phyloP scores from a whole-genome alignment of 2,329 filamentous ascomycete species.

The Fusarium sambucinum region DNA sequence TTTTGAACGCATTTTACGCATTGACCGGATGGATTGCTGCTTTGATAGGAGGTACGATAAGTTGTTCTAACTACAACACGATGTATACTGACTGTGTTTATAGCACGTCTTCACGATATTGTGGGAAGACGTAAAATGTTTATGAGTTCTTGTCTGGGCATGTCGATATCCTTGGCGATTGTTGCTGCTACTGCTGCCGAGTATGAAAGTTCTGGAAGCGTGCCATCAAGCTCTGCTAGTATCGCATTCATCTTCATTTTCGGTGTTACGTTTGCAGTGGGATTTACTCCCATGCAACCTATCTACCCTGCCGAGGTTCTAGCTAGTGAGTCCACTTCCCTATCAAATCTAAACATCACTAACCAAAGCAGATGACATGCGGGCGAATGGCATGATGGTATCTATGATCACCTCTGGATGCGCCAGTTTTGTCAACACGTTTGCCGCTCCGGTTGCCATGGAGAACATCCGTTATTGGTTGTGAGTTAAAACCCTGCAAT shows the following conservation, averaged over 20 bases:
- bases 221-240: conserved; percentile 5
- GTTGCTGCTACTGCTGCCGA: conserved; percentile 11
- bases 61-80: rapidly evolving
- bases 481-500: background rate
- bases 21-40: conserved; percentile 19
- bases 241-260: conserved; percentile 25
- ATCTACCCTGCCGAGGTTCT: conserved; percentile 19
- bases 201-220: conserved; percentile 8
- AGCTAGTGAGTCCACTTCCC: background rate
- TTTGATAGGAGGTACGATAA: conserved; percentile 5
- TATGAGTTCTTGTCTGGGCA: conserved; percentile 14
- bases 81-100: rapidly evolving
- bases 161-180: conserved; percentile 7
- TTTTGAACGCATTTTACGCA: conserved; percentile 15
- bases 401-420: conserved; percentile 23
- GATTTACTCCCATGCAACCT: conserved; percentile 20
- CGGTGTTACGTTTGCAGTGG: conserved; percentile 7
- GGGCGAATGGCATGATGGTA: conserved; percentile 40
- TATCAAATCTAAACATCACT: background rate
- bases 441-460: conserved; percentile 39
- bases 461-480: conserved; percentile 32
- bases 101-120: conserved; percentile 16
- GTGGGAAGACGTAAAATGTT: conserved; percentile 18
- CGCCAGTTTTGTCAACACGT: conserved; percentile 38
- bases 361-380: conserved; percentile 27